Evolutionary conservation across 2,329 filamentous ascomycete genomes (phyloP), one percentile per base, ranked within the genome.

Genomic region (Cytospora paraplurivora): DNA sequence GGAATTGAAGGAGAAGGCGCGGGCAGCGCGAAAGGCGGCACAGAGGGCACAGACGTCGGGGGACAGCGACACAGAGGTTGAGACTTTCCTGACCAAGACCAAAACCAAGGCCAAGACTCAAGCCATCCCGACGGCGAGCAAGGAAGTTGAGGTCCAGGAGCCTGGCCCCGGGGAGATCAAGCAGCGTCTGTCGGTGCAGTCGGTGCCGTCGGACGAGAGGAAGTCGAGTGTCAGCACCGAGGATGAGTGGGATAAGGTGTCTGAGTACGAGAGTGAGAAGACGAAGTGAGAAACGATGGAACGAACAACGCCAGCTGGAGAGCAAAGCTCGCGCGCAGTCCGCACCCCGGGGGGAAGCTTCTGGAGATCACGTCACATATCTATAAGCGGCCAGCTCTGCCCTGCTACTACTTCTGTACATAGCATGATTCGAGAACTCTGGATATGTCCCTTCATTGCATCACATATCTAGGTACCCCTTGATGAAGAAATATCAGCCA

Each of bases 231-330:
- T 76, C 21, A 94, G 92, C 76, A 97, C 93, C 5, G 94, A 98
- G 78, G 94, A 94, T 72, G 94, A 98, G 78, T 98, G 94, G 94
- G 94, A 97, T 80, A 96, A 95, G 81, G 90, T 98, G 4, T 92
- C 91, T 27, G 90, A 90, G 75, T 85, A 82, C 64, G 86, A 87
- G 79, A 82, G 81, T 69, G 83, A 85, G 68, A 86, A 85, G 75
- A 80, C 81, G 65, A 84, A 84, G 72, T 83, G 58, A 60, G 50
- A 19, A 32, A 2, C 11, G 21, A 19, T n/a, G 32, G 32, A n/a
- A 34, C 27, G 3, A 32, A 44, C 7, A 4, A 50, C 17, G 50
- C 32, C 13, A 13, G n/a, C 27, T 19, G 37, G 13, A 53, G 50
- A 7, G 57, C 27, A 53, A 35, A 7, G 57, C 27, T 47, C 19